These are phyloP conservation scores for Saccharomycopsis sp. DNA, from an alignment of 805 yeast species.

Conservation along the genomic window DNA sequence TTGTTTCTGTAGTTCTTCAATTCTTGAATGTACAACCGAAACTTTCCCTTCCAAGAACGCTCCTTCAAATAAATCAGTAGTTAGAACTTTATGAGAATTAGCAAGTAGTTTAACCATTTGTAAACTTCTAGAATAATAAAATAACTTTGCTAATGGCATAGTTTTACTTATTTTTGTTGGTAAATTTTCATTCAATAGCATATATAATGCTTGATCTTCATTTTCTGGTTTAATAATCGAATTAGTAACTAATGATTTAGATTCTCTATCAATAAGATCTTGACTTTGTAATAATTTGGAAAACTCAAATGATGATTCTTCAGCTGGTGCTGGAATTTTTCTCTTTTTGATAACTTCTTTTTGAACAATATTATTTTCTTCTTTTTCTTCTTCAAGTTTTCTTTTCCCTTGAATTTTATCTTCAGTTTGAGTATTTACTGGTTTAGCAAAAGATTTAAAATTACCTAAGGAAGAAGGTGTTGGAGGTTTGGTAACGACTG, in stretches of 20 bases:
- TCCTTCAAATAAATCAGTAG: constrained; percentile 77
- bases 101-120: constrained; percentile 77
- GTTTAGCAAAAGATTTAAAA: too few relatives aligned
- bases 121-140: constrained; percentile 77
- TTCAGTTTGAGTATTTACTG: too few relatives aligned
- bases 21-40: constrained; percentile 79
- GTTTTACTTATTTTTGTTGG: constrained; percentile 49
- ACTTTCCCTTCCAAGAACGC: constrained; percentile 85
- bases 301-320: constrained; percentile 16
- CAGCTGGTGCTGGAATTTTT: constrained; percentile 11
- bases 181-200: constrained; percentile 38
- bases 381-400: neutral
- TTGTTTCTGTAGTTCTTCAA: constrained; percentile 81
- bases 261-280: constrained; percentile 18
- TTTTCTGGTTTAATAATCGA: neutral
- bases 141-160: constrained; percentile 72
- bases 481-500: too few relatives aligned
- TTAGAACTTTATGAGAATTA: constrained; percentile 74
- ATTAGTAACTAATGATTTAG: constrained; percentile 17
- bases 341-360: constrained; percentile 2
- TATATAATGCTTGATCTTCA: constrained; percentile 28
- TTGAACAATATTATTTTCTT: neutral
- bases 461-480: too few relatives aligned
- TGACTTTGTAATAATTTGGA: constrained; percentile 12
- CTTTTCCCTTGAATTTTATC: too few relatives aligned